phyloP scores from a whole-genome alignment of 331 rosid species.

The Quercus lobata region DNA sequence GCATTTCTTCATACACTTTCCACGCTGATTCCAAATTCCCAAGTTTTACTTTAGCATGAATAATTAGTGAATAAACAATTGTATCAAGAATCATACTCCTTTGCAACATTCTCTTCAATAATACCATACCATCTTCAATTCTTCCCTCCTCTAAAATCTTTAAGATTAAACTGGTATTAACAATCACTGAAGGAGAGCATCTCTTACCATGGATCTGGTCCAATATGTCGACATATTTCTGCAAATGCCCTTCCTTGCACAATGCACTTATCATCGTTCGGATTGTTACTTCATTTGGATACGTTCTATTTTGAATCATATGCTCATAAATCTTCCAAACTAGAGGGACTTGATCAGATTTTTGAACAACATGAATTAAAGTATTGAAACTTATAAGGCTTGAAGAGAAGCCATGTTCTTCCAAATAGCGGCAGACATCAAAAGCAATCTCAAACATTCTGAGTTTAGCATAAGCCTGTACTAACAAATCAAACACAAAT shows the following conservation, averaged over 20 bases:
- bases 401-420: conserved; percentile 42
- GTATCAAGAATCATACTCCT: conserved; percentile 57
- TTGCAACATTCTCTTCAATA: conserved; percentile 71
- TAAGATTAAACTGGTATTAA: conserved; percentile 45
- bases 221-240: conserved; percentile 37
- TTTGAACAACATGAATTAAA: conserved; percentile 51
- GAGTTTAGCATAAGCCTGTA: conserved; percentile 59
- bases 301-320: conserved; percentile 54
- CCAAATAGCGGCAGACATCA: conserved; percentile 42
- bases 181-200: conserved; percentile 56
- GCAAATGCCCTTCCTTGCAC: conserved; percentile 73
- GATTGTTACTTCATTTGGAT: conserved; percentile 43
- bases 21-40: conserved; percentile 40
- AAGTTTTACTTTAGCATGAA: conserved; percentile 41
- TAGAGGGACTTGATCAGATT: conserved; percentile 25
- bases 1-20: conserved; percentile 54
- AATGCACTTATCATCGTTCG: conserved; percentile 55
- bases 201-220: conserved; percentile 50
- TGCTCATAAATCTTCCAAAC: conserved; percentile 75
- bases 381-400: conserved; percentile 54
- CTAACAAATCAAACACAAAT: conserved; percentile 54
- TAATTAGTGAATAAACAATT: conserved; percentile 57
- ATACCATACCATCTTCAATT: conserved; percentile 41
- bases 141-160: conserved; percentile 46
- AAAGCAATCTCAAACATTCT: conserved; percentile 52